Evolutionary conservation across 1,139 yeast species (phyloP), one percentile per base, ranked within the genome.

Genomic region (Geotrichum candidum): DNA sequence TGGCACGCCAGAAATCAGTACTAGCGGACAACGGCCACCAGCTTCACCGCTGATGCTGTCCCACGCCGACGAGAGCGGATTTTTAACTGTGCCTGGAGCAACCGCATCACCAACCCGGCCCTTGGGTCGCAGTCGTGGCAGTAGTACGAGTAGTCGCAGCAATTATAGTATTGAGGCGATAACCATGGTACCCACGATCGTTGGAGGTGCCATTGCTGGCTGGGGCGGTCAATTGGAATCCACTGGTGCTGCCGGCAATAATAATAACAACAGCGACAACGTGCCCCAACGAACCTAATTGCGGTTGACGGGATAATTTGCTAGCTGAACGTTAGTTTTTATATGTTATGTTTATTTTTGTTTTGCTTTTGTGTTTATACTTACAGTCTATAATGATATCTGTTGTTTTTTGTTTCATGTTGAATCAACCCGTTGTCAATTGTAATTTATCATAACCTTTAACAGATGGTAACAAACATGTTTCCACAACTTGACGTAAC

Each of bases 141-240:
- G 69, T 63, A 66, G 68, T 22, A 66, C 68, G 2, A 54, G 60
- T 29, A 60, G 62, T 23, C 25, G 31, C 18, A 54, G 57, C 48
- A 55, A 57, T 3, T 51, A 57, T 50, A 56, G 62, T 18, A 69
- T 80, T 48, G 78, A 80, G n/a, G 83, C 83, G 0, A 70, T 81
- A 64, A 75, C 81, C 1, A 78, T 81, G 80, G 82, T 81, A 2
- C 84, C 84, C 0, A 78, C 82, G 6, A 75, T 80, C 59, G 82
- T 81, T 13, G 82, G 83, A 23, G 84, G 84, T 45, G 84, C 84
- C 3, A 78, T 81, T 52, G 84, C 83, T 18, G 84, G 82, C 5
- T 78, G 81, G 79, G 64, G 56, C 1, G 56, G 22, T 29, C 25
- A 18, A 25, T 48, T 18, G 48, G 31, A 22, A 55, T 11, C 31